Percentiles rank a stretch among this genome's conserved stretches.
phyloP scores from a whole-genome alignment of 768 basidiomycete genomes.

The Ephemerocybe angulata region DNA sequence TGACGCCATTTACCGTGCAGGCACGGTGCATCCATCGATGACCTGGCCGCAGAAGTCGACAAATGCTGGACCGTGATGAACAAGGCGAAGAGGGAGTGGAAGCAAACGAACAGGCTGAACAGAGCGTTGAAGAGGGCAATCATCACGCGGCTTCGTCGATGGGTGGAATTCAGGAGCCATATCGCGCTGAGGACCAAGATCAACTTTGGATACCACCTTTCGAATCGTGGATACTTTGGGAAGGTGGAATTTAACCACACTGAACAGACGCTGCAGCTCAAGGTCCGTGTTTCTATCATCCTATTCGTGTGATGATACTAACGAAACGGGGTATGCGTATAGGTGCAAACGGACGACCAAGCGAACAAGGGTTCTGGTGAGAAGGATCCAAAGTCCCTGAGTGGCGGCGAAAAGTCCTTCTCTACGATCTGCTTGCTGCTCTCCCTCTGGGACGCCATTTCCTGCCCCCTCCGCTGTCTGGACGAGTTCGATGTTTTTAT shows the following conservation, averaged over 20 bases:
- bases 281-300: slow-evolving; percentile 34
- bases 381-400: slow-evolving; percentile 82
- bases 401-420: slow-evolving; percentile 96
- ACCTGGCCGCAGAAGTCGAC: slow-evolving; percentile 70
- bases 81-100: slow-evolving; percentile 58
- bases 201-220: slow-evolving; percentile 78
- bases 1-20: too few species aligned
- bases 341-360: slow-evolving; percentile 85
- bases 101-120: slow-evolving; percentile 60
- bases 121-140: slow-evolving; percentile 42
- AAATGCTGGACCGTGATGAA: slow-evolving; percentile 57
- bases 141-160: slow-evolving; percentile 34
- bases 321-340: slow-evolving; percentile 2
- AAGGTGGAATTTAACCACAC: slow-evolving; percentile 85
- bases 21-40: slow-evolving; percentile 74
- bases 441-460: slow-evolving; percentile 95
- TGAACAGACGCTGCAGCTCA: slow-evolving; percentile 57
- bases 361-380: slow-evolving; percentile 56
- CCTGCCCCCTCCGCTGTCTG: slow-evolving; percentile 92
- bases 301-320: background rate
- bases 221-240: slow-evolving; percentile 84
- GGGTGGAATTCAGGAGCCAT: slow-evolving; percentile 86
- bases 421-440: slow-evolving; percentile 91
- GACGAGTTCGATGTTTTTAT: slow-evolving; percentile 99
- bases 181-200: slow-evolving; percentile 86